Evolutionary conservation across 108 stramenopile genomes (phyloP).

Genomic region (Pseudonitzschia multiseries): DNA sequence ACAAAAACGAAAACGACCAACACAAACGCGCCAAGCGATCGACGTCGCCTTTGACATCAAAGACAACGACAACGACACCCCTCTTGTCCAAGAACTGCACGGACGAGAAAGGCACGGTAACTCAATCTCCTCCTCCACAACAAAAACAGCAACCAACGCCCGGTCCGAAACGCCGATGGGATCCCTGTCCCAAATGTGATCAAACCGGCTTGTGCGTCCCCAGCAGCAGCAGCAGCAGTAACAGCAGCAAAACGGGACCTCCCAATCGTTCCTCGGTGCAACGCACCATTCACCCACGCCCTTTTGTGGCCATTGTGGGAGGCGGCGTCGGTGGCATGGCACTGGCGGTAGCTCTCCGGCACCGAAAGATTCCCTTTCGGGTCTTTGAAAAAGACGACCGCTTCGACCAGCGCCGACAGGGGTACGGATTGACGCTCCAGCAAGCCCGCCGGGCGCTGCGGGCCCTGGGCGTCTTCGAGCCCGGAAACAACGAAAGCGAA

Average conservation of each 20-base stretch:
- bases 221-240: background rate
- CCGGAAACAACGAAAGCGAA: constrained; percentile 10
- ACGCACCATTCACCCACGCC: background rate
- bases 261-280: background rate
- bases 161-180: constrained; percentile 24
- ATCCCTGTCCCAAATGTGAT: constrained; percentile 45
- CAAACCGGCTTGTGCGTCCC: constrained; percentile 40
- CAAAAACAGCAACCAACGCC: constrained; percentile 1
- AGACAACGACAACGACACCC: background rate
- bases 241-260: background rate
- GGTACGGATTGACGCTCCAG: constrained; percentile 89
- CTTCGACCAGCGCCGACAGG: constrained; percentile 70
- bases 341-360: constrained; percentile 74
- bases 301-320: constrained; percentile 71
- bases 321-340: constrained; percentile 86
- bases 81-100: background rate
- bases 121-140: background rate
- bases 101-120: background rate
- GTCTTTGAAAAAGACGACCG: constrained; percentile 80
- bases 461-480: constrained; percentile 51
- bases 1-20: background rate
- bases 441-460: constrained; percentile 77
- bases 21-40: constrained; percentile 17
- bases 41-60: background rate
- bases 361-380: constrained; percentile 64